phyloP scores from a whole-genome alignment of 2,329 filamentous ascomycete species.

The Colletotrichum sp. region DNA sequence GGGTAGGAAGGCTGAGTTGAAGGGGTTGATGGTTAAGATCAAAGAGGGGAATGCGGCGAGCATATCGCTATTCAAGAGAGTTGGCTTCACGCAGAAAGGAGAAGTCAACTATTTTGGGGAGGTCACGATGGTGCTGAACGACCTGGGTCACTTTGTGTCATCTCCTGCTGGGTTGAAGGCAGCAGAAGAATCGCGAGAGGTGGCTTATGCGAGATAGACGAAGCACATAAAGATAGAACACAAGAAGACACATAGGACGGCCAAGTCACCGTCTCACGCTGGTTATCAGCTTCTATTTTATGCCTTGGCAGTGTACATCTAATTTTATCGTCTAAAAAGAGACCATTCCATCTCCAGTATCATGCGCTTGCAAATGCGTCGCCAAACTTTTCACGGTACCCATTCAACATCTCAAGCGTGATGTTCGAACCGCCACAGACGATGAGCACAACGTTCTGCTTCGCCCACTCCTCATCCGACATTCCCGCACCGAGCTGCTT shows the following conservation, averaged over 20 bases:
- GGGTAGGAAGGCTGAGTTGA: constrained; percentile 34
- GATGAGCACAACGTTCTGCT: constrained; percentile 80
- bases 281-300: neutral
- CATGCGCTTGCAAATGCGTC: neutral
- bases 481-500: constrained; percentile 59
- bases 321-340: neutral
- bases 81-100: constrained; percentile 59
- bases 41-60: constrained; percentile 60
- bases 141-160: constrained; percentile 24
- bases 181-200: neutral
- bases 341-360: neutral
- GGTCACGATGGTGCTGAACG: constrained; percentile 52
- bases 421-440: constrained; percentile 83
- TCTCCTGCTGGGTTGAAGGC: neutral
- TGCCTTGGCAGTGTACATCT: neutral
- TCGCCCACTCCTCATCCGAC: constrained; percentile 61
- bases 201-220: constrained; percentile 3
- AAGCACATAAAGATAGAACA: neutral
- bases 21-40: constrained; percentile 62
- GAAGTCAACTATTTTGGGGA: constrained; percentile 66
- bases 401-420: constrained; percentile 63
- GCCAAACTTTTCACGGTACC: constrained; percentile 57
- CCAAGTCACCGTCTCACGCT: neutral
- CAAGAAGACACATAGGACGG: neutral
- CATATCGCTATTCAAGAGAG: constrained; percentile 53